Base-by-base conservation (phyloP, 1,284 basidiomycete species). In the Rhodotorula glutinis region DNA sequence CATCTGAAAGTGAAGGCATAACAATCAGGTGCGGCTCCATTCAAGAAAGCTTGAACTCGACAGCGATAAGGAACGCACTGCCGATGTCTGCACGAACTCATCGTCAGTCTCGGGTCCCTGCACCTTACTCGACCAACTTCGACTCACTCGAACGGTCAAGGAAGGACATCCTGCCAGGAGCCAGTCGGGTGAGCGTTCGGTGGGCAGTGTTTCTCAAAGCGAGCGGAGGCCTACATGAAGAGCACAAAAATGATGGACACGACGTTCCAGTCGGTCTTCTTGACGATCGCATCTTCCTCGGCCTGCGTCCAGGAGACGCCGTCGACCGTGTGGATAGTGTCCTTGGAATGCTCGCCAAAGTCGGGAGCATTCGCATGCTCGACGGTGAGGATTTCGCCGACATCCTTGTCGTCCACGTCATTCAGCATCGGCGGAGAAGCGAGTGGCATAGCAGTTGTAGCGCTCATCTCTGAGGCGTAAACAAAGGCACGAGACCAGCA, bases 61-160 rank as follows among this genome's bases (percentile, higher is more conserved):
- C n/a, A n/a, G n/a, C n/a, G n/a, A n/a, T n/a, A n/a, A n/a, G n/a
- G n/a, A n/a, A 47, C 66, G 29, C 21, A 67, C 66, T 67, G 54
- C 66, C 66, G 27, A 67, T 67, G 49, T 67, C 66, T 67, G 62
- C 46, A 5, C 13, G 25, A 11, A 0, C 14, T 4, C 2, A 3
- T 0, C 4, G 29, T 56, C 38, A 54, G 46, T 11, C 33, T 38
- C 33, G 33, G 33, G 5, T 11, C 33, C 11, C 11, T n/a, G n/a
- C n/a, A n/a, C n/a, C n/a, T n/a, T n/a, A 21, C 27, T 5, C 11
- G n/a, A n/a, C 33, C 8, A 29, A 21, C 5, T 16, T 25, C 27
- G 16, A 29, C 66, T 38, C 27, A 68, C 66, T 68, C 10, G 57
- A 57, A 1, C 66, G 62, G 29, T 68, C 66, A 23, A 68, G 59